Evolutionary conservation across 441 rosid genomes (phyloP).

Genomic region (Adansonia rubrostipa): DNA sequence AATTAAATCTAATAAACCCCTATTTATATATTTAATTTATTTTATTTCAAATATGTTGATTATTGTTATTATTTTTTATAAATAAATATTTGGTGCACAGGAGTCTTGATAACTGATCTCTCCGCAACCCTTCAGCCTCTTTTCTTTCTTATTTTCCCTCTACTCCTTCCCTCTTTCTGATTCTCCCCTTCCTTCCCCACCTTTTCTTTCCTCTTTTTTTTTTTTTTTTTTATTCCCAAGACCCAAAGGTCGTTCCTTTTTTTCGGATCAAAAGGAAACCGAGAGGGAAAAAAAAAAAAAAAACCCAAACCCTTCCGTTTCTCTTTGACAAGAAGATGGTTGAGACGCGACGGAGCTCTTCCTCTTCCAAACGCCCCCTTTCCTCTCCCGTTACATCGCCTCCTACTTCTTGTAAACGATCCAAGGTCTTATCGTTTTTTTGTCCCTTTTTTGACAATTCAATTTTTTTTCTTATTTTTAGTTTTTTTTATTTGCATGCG

Average conservation of each 20-base stretch:
- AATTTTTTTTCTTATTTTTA: too few species aligned
- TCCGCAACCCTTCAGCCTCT: constrained; percentile 21
- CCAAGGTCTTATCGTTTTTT: constrained; percentile 53
- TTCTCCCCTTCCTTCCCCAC: too few species aligned
- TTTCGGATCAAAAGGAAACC: background rate
- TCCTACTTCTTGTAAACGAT: constrained; percentile 60
- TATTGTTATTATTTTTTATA: background rate
- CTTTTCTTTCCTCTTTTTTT: too few species aligned
- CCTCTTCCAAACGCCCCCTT: constrained; percentile 73
- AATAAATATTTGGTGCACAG: background rate
- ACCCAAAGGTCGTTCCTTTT: constrained; percentile 6
- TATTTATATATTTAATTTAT: background rate
- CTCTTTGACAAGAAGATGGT: constrained; percentile 59
- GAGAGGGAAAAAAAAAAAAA: too few species aligned
- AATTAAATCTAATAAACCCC: background rate
- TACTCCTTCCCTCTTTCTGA: too few species aligned
- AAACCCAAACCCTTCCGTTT: background rate
- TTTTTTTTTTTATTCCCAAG: too few species aligned
- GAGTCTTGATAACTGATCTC: constrained; percentile 22
- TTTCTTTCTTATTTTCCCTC: background rate
- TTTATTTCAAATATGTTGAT: background rate
- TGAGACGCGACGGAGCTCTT: constrained; percentile 88
- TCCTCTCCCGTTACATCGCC: constrained; percentile 31
- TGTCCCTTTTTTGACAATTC: too few species aligned
- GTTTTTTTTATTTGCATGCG: too few species aligned